phyloP scores from a whole-genome alignment of 1,284 basidiomycete species.

The Bondarzewia mesenterica region DNA sequence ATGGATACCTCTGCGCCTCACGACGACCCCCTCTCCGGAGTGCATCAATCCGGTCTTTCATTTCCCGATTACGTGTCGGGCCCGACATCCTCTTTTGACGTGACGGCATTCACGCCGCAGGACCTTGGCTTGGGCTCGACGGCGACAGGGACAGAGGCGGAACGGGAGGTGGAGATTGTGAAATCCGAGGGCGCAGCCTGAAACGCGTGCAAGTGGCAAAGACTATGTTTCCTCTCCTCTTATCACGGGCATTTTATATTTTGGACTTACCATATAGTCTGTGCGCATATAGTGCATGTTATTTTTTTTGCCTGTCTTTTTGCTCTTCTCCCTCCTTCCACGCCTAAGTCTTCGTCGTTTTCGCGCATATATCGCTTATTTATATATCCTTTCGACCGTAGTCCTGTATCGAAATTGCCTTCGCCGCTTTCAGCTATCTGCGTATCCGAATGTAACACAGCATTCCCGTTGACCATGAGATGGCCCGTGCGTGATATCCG shows the following conservation, averaged over 20 bases:
- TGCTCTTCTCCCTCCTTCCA: conserved; percentile 6
- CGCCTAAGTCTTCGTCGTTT: too few relatives aligned
- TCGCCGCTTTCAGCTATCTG: conserved; percentile 7
- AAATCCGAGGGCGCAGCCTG: conserved; percentile 32
- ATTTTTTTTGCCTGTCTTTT: conserved; percentile 10
- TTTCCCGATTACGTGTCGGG: conserved; percentile 60
- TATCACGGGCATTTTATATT: conserved; percentile 9
- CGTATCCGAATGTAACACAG: conserved; percentile 3
- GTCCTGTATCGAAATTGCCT: conserved; percentile 14
- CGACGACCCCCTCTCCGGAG: conserved; percentile 46
- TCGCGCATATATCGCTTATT: conserved; percentile 12
- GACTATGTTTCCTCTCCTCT: conserved; percentile 6
- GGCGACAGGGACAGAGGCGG: conserved; percentile 34
- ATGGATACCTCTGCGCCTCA: conserved; percentile 62
- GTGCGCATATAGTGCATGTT: conserved; percentile 6
- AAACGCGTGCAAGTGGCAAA: conserved; percentile 2
- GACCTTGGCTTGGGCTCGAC: conserved; percentile 54
- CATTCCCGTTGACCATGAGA: background rate
- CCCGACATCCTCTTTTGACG: conserved; percentile 51
- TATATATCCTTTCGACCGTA: conserved; percentile 10
- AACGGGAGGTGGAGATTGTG: conserved; percentile 36
- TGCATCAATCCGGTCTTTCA: conserved; percentile 46
- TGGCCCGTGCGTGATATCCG: background rate
- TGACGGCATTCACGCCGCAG: conserved; percentile 52
- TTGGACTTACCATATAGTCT: conserved; percentile 9